These are phyloP conservation scores for Hibiscus tridactylites DNA, from an alignment of 345 rosid genomes.

Conservation along the genomic window DNA sequence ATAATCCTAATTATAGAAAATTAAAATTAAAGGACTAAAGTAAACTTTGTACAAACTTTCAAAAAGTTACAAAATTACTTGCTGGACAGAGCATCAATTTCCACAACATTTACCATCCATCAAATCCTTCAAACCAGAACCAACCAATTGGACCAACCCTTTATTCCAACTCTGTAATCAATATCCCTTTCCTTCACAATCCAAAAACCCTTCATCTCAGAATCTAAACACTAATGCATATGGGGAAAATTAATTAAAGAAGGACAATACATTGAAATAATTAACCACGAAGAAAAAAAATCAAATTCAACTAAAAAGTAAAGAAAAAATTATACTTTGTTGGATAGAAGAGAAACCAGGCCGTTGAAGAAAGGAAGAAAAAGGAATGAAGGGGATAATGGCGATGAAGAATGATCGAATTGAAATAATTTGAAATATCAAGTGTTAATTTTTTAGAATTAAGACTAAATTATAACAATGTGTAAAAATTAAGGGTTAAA, in stretches of 20 bases:
- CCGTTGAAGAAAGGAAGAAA: conserved; percentile 9
- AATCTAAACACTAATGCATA: conserved; percentile 25
- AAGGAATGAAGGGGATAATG: neutral
- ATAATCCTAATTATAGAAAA: too few relatives aligned
- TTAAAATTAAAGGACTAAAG: too few relatives aligned
- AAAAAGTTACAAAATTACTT: too few relatives aligned
- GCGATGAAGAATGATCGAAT: too few relatives aligned
- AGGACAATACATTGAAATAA: neutral
- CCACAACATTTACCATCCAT: neutral
- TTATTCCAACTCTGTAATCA: neutral
- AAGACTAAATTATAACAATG: too few relatives aligned
- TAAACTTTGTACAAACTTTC: too few relatives aligned
- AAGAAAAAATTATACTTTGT: conserved; percentile 2
- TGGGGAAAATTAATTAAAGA: neutral
- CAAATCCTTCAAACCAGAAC: neutral
- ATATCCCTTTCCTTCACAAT: conserved; percentile 16
- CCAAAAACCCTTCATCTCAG: conserved; percentile 12
- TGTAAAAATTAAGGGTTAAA: too few relatives aligned
- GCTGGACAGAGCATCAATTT: too few relatives aligned
- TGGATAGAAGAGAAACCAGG: conserved; percentile 13
- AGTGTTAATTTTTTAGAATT: too few relatives aligned
- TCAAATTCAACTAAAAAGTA: neutral
- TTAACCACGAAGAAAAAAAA: neutral
- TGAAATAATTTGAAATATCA: too few relatives aligned
- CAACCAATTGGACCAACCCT: conserved; percentile 1